These are phyloP conservation scores for Gaeumannomyces sp. DNA, from an alignment of 2,329 filamentous ascomycete genomes.

Conservation along the genomic window DNA sequence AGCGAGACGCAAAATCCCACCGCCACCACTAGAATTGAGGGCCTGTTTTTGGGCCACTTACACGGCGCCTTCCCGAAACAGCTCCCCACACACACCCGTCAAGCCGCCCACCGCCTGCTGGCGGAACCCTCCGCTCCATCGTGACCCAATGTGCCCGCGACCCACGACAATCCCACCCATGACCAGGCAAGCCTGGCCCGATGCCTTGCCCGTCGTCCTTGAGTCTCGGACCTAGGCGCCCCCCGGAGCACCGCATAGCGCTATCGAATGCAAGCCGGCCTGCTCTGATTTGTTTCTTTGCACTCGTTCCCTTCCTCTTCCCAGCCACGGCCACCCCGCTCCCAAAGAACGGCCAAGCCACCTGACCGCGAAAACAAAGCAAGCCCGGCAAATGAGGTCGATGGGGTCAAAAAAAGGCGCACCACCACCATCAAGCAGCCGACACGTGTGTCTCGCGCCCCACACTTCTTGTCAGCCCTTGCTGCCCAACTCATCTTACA, in stretches of 20 bases:
- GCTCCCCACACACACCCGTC: background rate
- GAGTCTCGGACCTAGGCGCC: background rate
- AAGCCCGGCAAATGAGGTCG: background rate
- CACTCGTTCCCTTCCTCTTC: background rate
- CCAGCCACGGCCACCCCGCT: background rate
- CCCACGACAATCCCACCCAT: background rate
- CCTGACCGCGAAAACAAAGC: background rate
- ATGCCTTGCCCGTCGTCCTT: background rate
- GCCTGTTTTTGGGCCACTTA: background rate
- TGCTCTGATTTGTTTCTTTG: background rate
- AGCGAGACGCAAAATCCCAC: background rate
- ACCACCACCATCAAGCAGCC: slow-evolving; percentile 1
- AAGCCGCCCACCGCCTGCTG: background rate
- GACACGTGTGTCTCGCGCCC: background rate
- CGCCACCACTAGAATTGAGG: background rate
- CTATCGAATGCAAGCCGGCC: background rate
- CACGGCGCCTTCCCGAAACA: background rate
- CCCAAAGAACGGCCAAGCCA: background rate
- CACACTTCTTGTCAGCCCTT: background rate
- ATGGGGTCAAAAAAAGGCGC: background rate
- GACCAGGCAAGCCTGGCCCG: background rate
- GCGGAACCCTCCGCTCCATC: background rate
- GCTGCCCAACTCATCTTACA: background rate
- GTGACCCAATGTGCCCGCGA: background rate
- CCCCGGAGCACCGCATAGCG: background rate